Conservation (phyloP, 139 green algal genomes). For the Tetraselmis chui region DNA sequence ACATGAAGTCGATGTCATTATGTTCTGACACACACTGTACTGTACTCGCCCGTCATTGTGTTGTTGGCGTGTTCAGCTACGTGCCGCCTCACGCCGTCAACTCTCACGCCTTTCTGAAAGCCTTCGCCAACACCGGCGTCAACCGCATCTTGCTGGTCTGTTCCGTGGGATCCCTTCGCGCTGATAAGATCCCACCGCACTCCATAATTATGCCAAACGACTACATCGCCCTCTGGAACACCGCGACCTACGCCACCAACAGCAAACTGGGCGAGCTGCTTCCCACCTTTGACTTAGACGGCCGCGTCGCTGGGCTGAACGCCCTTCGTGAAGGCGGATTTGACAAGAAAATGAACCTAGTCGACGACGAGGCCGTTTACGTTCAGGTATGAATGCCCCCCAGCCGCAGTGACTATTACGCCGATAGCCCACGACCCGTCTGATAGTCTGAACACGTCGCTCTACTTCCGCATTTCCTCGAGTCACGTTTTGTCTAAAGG, state of each 20-base stretch:
- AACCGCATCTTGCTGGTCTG: not conserved
- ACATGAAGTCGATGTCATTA: no score
- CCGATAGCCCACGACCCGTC: no score
- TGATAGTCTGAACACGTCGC: no score
- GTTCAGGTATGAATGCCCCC: no score
- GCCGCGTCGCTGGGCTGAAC: not conserved
- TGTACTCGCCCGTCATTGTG: no score
- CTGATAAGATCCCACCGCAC: not conserved
- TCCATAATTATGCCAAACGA: not conserved
- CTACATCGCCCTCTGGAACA: conserved; percentile 6
- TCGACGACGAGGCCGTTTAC: not conserved
- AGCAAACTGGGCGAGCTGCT: conserved; percentile 2
- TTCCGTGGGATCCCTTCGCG: conserved; percentile 1
- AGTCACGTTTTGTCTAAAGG: no score
- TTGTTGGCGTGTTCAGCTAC: no score
- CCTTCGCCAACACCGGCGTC: not conserved
- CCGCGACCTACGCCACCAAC: not conserved
- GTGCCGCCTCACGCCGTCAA: not conserved
- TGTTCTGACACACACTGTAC: no score
- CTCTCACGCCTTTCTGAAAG: not conserved
- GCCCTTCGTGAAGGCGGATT: not conserved
- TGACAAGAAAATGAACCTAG: not conserved
- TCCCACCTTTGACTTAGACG: not conserved
- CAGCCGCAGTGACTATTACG: no score
- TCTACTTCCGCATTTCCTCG: no score